Base-by-base conservation (phyloP, 2,329 filamentous ascomycete genomes). In the Colletotrichum abscissum region DNA sequence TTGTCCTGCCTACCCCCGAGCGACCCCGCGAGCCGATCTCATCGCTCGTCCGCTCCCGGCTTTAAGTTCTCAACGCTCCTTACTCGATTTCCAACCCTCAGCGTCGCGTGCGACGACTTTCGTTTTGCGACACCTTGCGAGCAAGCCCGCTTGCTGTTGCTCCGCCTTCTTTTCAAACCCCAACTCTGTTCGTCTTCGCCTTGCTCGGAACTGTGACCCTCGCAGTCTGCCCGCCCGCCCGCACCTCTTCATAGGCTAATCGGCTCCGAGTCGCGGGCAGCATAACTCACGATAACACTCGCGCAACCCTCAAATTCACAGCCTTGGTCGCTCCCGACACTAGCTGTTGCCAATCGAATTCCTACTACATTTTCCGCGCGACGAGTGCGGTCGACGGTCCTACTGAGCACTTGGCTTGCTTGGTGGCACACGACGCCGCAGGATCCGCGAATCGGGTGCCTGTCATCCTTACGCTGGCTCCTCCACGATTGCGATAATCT, bases 391-490 rank as follows among this genome's bases (percentile, higher is more conserved):
- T 35, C 63, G 26, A 26, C 28, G 28, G 62, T 66, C 52, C 30
- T 71, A 30, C 70, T 58, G 42, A 46, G 54, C 28, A 26, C 33
- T 58, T 54, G 42, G 66, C 58, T 66, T 57, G 46, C 35, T 63
- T 55, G 69, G 69, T 72, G 69, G 63, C 35, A 68, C 64, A 74
- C 72, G 46, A 73, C 33, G 72, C 69, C 54, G 57, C 63, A 35
- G 69, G 72, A 74, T 72, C 69, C 69, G 66, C 72, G 63, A 67
- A 73, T 73, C 55, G 60, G 67, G 59, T 73, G 69, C 80, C 80
- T 77, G 80, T 80, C 75, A 67, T 72, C 66, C 65, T 75, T 33
- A 33, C 60, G 63, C 78, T 75, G 72, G 58, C 74, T 76, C 68
- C 76, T 72, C 75, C 67, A 76, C 67, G 35, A 54, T 54, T 73